Evolutionary conservation across 2,329 filamentous ascomycete genomes (phyloP).

Genomic region (Aspergillus sp.): DNA sequence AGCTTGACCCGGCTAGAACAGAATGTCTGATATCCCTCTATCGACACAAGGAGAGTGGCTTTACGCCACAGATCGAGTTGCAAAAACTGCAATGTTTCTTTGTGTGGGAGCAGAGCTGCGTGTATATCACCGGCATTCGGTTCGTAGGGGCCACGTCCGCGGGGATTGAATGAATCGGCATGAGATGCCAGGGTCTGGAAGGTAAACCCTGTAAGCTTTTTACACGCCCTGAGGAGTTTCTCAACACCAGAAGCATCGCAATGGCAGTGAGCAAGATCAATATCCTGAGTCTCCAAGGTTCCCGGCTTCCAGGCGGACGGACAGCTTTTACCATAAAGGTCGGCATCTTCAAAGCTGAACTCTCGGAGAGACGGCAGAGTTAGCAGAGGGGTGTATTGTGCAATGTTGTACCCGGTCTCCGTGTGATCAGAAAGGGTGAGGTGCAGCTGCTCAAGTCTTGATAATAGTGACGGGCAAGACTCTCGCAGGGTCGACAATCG

Average conservation of each 20-base stretch:
- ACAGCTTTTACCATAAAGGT: constrained; percentile 17
- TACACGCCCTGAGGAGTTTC: constrained; percentile 22
- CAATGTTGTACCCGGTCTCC: constrained; percentile 15
- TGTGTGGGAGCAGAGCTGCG: constrained; percentile 26
- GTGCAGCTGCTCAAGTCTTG: constrained; percentile 20
- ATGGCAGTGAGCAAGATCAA: constrained; percentile 18
- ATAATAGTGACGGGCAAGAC: constrained; percentile 20
- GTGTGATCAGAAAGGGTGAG: constrained; percentile 13
- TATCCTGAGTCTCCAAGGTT: constrained; percentile 10
- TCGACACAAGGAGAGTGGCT: not conserved
- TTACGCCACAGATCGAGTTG: constrained; percentile 19
- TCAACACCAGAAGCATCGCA: constrained; percentile 18
- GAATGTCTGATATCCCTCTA: constrained; percentile 15
- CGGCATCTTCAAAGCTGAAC: constrained; percentile 20
- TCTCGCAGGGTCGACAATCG: constrained; percentile 17
- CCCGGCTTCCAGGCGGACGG: constrained; percentile 19
- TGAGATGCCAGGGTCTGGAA: constrained; percentile 19
- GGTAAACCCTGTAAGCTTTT: constrained; percentile 18
- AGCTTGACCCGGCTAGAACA: constrained; percentile 17
- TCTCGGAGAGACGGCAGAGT: constrained; percentile 13
- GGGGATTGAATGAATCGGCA: not conserved
- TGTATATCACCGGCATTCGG: constrained; percentile 20
- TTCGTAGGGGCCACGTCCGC: not conserved
- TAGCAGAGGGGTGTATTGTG: constrained; percentile 18
- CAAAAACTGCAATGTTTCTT: constrained; percentile 24